Evolutionary conservation across 2,329 filamentous ascomycete genomes (phyloP).

Genomic region (Gremmenia infestans): DNA sequence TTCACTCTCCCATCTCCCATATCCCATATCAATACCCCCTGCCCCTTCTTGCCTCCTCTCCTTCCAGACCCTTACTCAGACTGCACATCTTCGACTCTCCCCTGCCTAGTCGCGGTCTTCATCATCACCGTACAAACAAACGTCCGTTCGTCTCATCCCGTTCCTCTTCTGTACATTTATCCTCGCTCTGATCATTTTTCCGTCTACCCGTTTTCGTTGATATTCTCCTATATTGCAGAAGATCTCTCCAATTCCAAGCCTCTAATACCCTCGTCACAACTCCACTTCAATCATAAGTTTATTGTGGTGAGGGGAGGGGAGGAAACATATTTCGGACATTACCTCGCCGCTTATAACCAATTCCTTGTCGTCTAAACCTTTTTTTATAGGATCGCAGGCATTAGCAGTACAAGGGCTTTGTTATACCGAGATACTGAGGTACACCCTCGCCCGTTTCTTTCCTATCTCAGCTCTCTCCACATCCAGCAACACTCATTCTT

Average conservation of each 20-base stretch:
- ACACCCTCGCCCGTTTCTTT: slow-evolving; percentile 29
- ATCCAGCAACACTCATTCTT: slow-evolving; percentile 12
- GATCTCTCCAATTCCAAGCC: slow-evolving; percentile 2
- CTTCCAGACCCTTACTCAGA: neutral
- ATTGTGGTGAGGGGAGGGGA: slow-evolving; percentile 12
- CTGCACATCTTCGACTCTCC: slow-evolving; percentile 3
- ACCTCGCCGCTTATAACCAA: slow-evolving; percentile 24
- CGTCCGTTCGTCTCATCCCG: neutral
- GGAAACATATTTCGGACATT: slow-evolving; percentile 31
- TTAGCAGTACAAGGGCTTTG: slow-evolving; percentile 24
- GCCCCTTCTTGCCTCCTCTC: slow-evolving; percentile 1
- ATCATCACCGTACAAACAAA: slow-evolving; percentile 3
- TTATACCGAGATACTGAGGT: slow-evolving; percentile 32
- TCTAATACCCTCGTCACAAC: slow-evolving; percentile 21
- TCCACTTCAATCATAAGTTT: slow-evolving; percentile 26
- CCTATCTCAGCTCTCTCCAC: slow-evolving; percentile 22
- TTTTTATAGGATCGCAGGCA: slow-evolving; percentile 24
- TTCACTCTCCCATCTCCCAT: slow-evolving; percentile 1
- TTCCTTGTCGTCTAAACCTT: slow-evolving; percentile 21
- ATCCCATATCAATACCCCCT: slow-evolving; percentile 6
- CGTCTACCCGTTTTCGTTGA: slow-evolving; percentile 15
- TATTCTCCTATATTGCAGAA: slow-evolving; percentile 23
- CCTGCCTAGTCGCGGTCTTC: slow-evolving; percentile 12
- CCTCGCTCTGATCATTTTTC: slow-evolving; percentile 30
- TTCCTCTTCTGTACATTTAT: slow-evolving; percentile 17